phyloP scores from a whole-genome alignment of 78 protist genomes.

The Parvularia atlantis region DNA sequence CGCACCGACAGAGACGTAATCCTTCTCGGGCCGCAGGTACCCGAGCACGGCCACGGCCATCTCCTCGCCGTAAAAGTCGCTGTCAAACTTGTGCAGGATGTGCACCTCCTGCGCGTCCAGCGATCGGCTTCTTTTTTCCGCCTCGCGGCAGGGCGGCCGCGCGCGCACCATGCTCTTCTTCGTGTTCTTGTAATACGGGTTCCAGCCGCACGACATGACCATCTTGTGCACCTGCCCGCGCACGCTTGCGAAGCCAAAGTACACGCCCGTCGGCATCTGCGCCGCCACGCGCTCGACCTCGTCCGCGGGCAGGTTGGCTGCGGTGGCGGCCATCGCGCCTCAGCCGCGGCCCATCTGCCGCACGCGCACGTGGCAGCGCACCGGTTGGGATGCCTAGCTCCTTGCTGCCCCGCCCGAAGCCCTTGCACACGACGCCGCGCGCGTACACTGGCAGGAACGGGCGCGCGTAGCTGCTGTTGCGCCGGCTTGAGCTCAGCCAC shows the following conservation, averaged over 20 bases:
- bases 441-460: background rate
- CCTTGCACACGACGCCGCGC: background rate
- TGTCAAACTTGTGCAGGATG: constrained; percentile 9
- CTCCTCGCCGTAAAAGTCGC: constrained; percentile 22
- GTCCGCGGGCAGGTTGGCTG: constrained; percentile 3
- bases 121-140: too few relatives aligned
- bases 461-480: too few relatives aligned
- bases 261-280: background rate
- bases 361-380: background rate
- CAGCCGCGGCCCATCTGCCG: background rate
- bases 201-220: constrained; percentile 30
- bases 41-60: background rate
- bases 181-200: constrained; percentile 19
- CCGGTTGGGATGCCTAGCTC: constrained; percentile 20
- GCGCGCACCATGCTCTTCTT: background rate
- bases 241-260: background rate
- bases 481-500: too few relatives aligned
- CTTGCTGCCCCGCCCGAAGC: constrained; percentile 20
- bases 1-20: background rate
- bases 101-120: constrained; percentile 12
- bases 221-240: background rate
- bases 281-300: background rate
- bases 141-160: background rate
- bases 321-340: background rate
- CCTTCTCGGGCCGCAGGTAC: background rate